These are phyloP conservation scores for Monosporozyma aerobia DNA, from an alignment of 805 yeast species.

Conservation along the genomic window DNA sequence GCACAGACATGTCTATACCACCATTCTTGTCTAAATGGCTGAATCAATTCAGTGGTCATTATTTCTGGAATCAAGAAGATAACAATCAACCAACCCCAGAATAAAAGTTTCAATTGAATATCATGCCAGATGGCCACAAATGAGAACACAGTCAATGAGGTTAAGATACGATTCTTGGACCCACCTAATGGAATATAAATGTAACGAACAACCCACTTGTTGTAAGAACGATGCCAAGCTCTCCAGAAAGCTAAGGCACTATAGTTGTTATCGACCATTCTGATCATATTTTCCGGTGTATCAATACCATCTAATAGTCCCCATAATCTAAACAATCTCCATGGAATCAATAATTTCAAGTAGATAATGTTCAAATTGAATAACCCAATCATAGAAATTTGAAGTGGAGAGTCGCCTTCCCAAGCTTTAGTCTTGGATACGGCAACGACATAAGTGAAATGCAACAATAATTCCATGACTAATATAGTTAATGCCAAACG, in stretches of 20 bases:
- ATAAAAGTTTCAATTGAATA: slow-evolving; percentile 69
- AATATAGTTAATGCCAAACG: slow-evolving; percentile 66
- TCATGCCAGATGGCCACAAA: slow-evolving; percentile 99
- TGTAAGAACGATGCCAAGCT: slow-evolving; percentile 95
- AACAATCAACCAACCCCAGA: slow-evolving; percentile 97
- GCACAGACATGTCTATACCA: slow-evolving; percentile 83
- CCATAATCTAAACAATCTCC: slow-evolving; percentile 95
- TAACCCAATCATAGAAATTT: slow-evolving; percentile 87
- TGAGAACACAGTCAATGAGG: slow-evolving; percentile 77
- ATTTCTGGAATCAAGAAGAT: slow-evolving; percentile 82
- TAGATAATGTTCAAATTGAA: slow-evolving; percentile 86
- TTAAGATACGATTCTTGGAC: slow-evolving; percentile 55
- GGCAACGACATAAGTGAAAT: slow-evolving; percentile 87
- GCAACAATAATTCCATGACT: slow-evolving; percentile 83
- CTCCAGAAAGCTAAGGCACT: slow-evolving; percentile 96
- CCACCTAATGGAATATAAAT: slow-evolving; percentile 92
- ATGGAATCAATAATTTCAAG: slow-evolving; percentile 87
- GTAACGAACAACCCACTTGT: slow-evolving; percentile 83
- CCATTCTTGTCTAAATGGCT: slow-evolving; percentile 36
- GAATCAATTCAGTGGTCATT: slow-evolving; percentile 40
- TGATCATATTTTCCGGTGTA: slow-evolving; percentile 94
- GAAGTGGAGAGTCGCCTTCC: slow-evolving; percentile 83
- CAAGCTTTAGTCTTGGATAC: slow-evolving; percentile 84
- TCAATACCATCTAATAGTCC: slow-evolving; percentile 84
- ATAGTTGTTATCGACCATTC: slow-evolving; percentile 91